Evolutionary conservation across 2,329 filamentous ascomycete genomes (phyloP).

Genomic region (Xylaria sp.): DNA sequence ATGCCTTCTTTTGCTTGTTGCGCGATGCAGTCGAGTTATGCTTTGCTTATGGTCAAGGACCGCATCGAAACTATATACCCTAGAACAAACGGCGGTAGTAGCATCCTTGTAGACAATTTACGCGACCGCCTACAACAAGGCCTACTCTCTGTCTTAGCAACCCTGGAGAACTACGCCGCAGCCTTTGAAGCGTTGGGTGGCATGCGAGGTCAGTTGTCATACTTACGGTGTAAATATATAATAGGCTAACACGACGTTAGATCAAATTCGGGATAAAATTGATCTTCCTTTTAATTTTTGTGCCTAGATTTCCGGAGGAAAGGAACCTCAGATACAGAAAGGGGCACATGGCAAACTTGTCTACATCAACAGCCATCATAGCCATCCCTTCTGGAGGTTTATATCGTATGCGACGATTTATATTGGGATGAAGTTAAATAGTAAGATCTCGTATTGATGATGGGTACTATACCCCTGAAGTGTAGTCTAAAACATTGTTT

Average conservation of each 20-base stretch:
- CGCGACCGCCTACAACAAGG: slow-evolving; percentile 55
- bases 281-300: slow-evolving; percentile 41
- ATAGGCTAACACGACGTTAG: slow-evolving; percentile 38
- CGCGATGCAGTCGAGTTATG: slow-evolving; percentile 58
- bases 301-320: background rate
- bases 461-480: slow-evolving; percentile 1
- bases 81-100: slow-evolving; percentile 38
- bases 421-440: background rate
- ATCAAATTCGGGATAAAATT: slow-evolving; percentile 49
- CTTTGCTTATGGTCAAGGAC: slow-evolving; percentile 55
- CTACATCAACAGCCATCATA: background rate
- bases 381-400: background rate
- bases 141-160: slow-evolving; percentile 53
- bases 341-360: background rate
- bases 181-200: slow-evolving; percentile 58
- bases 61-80: slow-evolving; percentile 53
- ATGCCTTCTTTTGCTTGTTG: slow-evolving; percentile 59
- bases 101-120: slow-evolving; percentile 50
- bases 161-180: slow-evolving; percentile 56
- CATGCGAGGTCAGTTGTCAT: slow-evolving; percentile 53
- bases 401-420: background rate
- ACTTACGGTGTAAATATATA: background rate
- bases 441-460: background rate
- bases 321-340: background rate
- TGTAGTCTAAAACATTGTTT: slow-evolving; percentile 2